phyloP scores from a whole-genome alignment of 2,329 filamentous ascomycete genomes.

The Chaetomium sp. region DNA sequence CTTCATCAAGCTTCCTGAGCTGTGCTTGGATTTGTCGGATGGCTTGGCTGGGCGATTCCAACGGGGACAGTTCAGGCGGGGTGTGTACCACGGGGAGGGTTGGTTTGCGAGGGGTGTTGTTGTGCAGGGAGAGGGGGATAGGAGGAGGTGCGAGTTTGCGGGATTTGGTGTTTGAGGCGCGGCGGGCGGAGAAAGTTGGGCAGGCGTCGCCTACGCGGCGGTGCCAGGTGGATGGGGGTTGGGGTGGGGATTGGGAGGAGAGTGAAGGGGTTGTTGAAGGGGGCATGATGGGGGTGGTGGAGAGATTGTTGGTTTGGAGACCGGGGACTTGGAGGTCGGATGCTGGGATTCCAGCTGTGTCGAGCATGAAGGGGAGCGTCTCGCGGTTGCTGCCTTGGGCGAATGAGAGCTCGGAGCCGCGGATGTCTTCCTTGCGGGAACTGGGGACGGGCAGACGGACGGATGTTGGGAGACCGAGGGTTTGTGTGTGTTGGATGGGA shows the following conservation, averaged over 20 bases:
- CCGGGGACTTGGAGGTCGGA: no score
- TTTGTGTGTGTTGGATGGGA: constrained; percentile 24
- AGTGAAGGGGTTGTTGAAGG: no score
- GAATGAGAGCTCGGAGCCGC: constrained; percentile 2
- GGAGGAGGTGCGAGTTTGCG: constrained; percentile 49
- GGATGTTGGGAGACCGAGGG: constrained; percentile 37
- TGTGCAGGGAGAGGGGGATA: constrained; percentile 46
- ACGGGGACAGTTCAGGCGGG: constrained; percentile 44
- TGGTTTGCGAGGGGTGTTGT: constrained; percentile 30
- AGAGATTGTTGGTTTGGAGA: no score
- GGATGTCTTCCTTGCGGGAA: constrained; percentile 1
- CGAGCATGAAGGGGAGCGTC: constrained; percentile 41
- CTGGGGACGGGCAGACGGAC: constrained; percentile 28
- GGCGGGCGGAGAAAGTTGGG: constrained; percentile 52
- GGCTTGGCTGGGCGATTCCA: constrained; percentile 46
- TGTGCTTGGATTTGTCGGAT: constrained; percentile 47
- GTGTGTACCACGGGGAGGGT: constrained; percentile 32
- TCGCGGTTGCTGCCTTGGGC: constrained; percentile 30
- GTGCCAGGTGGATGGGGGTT: constrained; percentile 40
- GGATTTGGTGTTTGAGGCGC: constrained; percentile 33
- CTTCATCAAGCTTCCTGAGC: constrained; percentile 44
- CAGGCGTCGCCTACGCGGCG: constrained; percentile 52
- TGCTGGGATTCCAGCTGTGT: constrained; percentile 19
- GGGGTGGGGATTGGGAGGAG: neutral
- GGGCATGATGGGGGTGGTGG: no score